These are phyloP conservation scores for Blastomyces emzantsi DNA, from an alignment of 2,329 filamentous ascomycete species.

Conservation along the genomic window DNA sequence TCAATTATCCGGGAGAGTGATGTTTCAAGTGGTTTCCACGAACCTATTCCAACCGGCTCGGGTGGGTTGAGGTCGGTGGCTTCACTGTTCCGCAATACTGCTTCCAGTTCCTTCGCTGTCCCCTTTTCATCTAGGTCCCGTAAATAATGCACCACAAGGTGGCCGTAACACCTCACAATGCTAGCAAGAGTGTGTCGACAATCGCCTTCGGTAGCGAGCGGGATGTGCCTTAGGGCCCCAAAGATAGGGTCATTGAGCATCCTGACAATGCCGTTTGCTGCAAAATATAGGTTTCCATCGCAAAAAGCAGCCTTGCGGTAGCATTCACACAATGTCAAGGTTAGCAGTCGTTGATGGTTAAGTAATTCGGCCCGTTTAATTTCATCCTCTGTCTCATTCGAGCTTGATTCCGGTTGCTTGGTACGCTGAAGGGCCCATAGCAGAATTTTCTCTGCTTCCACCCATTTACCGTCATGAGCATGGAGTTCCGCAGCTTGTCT, in stretches of 20 bases:
- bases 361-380: neutral
- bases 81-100: neutral
- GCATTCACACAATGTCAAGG: slow-evolving; percentile 11
- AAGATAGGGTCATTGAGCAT: slow-evolving; percentile 2
- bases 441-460: slow-evolving; percentile 9
- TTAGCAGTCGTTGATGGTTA: slow-evolving; percentile 7
- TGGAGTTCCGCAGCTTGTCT: slow-evolving; percentile 9
- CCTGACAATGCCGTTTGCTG: slow-evolving; percentile 6
- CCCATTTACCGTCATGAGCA: slow-evolving; percentile 4
- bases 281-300: slow-evolving; percentile 5
- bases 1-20: neutral
- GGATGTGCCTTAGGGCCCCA: neutral
- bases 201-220: neutral
- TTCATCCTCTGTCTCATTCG: neutral
- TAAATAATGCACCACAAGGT: slow-evolving; percentile 2
- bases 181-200: slow-evolving; percentile 3
- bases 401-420: neutral
- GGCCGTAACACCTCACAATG: slow-evolving; percentile 8
- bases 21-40: neutral
- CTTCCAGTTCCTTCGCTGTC: neutral
- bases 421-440: slow-evolving; percentile 9
- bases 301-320: slow-evolving; percentile 9
- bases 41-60: neutral
- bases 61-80: neutral
- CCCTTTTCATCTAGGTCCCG: neutral